Conservation (phyloP, 768 basidiomycete species). For the Termitomyces eurrhizus region DNA sequence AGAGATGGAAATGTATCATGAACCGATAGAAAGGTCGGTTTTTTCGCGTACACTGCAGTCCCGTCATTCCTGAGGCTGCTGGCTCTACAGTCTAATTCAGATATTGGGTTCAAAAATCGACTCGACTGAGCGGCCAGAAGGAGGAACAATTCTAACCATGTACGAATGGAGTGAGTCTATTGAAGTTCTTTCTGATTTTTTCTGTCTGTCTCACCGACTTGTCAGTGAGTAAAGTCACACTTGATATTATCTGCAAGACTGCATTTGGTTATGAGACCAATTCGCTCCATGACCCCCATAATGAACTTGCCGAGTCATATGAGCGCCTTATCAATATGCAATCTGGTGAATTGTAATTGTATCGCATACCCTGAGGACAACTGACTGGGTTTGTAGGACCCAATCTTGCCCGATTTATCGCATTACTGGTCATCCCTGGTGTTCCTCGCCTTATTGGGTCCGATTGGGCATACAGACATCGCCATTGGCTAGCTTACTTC, state of each 20-base stretch:
- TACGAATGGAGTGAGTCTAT: constrained; percentile 45
- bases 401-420: constrained; percentile 34
- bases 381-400: constrained; percentile 12
- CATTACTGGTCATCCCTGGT: constrained; percentile 34
- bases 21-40: constrained; percentile 38
- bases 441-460: constrained; percentile 26
- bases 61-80: background rate
- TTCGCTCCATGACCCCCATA: constrained; percentile 40
- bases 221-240: constrained; percentile 46
- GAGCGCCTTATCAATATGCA: constrained; percentile 39
- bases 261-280: constrained; percentile 46
- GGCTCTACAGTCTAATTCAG: constrained; percentile 29
- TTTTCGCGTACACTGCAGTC: background rate
- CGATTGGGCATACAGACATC: constrained; percentile 33
- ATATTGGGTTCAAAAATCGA: constrained; percentile 31
- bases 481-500: constrained; percentile 25
- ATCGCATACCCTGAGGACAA: background rate
- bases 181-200: background rate
- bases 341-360: constrained; percentile 17
- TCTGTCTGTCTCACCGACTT: background rate
- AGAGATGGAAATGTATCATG: constrained; percentile 47
- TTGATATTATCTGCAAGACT: constrained; percentile 50
- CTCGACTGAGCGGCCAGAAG: constrained; percentile 15
- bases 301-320: constrained; percentile 45
- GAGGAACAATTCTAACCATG: constrained; percentile 29